phyloP scores from a whole-genome alignment of 106 monocot genomes.

The Gastrodia elata region DNA sequence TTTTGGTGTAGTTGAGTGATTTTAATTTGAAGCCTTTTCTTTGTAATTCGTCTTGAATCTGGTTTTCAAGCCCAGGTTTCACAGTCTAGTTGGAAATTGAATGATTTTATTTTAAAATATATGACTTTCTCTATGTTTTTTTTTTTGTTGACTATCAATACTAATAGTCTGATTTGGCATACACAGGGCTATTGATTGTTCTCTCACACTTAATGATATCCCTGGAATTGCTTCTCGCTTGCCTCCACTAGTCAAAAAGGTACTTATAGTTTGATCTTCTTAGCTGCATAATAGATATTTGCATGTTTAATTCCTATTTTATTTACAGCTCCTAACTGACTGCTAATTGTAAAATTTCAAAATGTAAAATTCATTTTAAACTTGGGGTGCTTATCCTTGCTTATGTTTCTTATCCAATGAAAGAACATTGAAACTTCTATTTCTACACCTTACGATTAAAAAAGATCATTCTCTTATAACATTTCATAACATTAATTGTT shows the following conservation, averaged over 20 bases:
- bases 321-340: background rate
- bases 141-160: background rate
- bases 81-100: background rate
- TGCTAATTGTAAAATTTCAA: background rate
- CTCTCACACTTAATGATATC: slow-evolving; percentile 10
- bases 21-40: background rate
- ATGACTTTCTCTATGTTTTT: background rate
- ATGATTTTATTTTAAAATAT: background rate
- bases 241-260: slow-evolving; percentile 13
- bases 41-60: background rate
- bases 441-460: background rate
- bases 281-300: background rate
- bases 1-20: background rate
- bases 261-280: background rate
- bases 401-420: background rate
- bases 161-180: background rate
- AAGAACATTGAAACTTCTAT: background rate
- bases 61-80: background rate
- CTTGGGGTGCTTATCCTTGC: background rate
- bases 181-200: slow-evolving; percentile 15
- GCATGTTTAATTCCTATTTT: background rate
- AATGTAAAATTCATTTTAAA: background rate
- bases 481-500: background rate
- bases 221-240: slow-evolving; percentile 13
- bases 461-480: background rate